Percentiles rank a stretch among this genome's conserved stretches.
Conservation (phyloP, 2,329 filamentous ascomycete species). For the Echinosphaeria canescens region DNA sequence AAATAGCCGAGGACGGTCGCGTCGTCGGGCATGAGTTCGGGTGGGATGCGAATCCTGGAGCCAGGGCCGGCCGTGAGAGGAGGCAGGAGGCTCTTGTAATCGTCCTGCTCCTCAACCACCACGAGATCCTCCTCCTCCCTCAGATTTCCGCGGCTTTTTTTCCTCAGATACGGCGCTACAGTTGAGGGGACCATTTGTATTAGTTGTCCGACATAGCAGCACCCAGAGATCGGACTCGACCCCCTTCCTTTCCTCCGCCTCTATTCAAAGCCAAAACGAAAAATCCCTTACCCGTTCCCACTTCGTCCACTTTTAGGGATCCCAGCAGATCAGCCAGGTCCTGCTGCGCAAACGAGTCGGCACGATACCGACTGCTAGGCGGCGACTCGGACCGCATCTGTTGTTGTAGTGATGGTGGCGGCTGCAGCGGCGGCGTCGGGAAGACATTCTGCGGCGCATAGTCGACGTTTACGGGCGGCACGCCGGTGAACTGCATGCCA, state of each 20-base stretch:
- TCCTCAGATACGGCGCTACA: constrained; percentile 66
- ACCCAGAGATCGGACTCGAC: no score
- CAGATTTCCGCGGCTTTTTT: constrained; percentile 17
- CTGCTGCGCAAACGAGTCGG: constrained; percentile 43
- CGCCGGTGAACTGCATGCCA: constrained; percentile 30
- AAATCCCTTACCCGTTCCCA: constrained; percentile 48
- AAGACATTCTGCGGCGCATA: constrained; percentile 28
- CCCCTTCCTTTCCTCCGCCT: no score
- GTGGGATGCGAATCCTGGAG: constrained; percentile 67
- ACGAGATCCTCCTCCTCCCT: constrained; percentile 32
- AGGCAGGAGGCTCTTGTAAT: constrained; percentile 51
- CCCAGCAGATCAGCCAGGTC: constrained; percentile 67
- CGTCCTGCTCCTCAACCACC: constrained; percentile 47
- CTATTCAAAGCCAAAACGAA: no score
- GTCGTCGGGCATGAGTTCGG: constrained; percentile 81
- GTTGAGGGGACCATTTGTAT: no score
- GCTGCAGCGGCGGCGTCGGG: constrained; percentile 24
- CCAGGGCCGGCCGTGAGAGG: constrained; percentile 46
- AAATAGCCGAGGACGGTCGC: constrained; percentile 69
- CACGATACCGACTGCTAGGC: constrained; percentile 25
- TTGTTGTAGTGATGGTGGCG: constrained; percentile 1
- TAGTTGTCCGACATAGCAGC: no score
- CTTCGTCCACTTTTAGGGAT: constrained; percentile 69
- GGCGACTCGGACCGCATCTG: constrained; percentile 14
- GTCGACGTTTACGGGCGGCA: constrained; percentile 27